These are phyloP conservation scores for Didymella sp. DNA, from an alignment of 2,329 filamentous ascomycete genomes.

Conservation along the genomic window DNA sequence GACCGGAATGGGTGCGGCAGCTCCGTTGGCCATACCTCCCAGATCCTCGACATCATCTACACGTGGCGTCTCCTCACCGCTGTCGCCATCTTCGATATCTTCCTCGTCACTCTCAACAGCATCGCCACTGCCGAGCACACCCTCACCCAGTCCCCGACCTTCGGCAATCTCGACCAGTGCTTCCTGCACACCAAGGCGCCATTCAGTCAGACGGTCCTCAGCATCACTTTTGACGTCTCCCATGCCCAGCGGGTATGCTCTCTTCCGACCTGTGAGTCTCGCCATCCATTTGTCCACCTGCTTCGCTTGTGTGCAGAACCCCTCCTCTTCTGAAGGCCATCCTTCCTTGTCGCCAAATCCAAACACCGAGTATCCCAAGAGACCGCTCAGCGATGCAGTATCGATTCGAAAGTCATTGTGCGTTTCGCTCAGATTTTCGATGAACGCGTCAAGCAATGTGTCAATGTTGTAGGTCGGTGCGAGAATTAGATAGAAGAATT, in stretches of 20 bases:
- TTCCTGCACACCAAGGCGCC: conserved; percentile 76
- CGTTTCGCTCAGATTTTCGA: conserved; percentile 87
- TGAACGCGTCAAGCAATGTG: conserved; percentile 84
- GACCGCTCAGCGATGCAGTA: conserved; percentile 75
- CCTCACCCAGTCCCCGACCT: conserved; percentile 65
- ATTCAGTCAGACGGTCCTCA: conserved; percentile 72
- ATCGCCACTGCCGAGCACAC: conserved; percentile 81
- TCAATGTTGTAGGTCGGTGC: conserved; percentile 96
- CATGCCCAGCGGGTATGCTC: conserved; percentile 87
- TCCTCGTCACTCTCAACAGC: conserved; percentile 83
- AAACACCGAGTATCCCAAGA: conserved; percentile 91
- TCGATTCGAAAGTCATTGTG: conserved; percentile 98
- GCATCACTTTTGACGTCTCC: conserved; percentile 83
- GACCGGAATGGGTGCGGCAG: conserved; percentile 67
- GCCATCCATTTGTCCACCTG: conserved; percentile 96
- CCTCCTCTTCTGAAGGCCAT: conserved; percentile 89
- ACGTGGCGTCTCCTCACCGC: conserved; percentile 47
- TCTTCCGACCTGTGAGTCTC: conserved; percentile 84
- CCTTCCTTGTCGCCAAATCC: conserved; percentile 90
- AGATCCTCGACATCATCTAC: conserved; percentile 88
- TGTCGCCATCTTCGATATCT: conserved; percentile 61
- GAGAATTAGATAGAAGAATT: conserved; percentile 82
- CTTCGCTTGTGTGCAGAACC: conserved; percentile 91
- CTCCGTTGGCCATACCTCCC: conserved; percentile 65
- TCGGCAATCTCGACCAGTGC: conserved; percentile 67